These are phyloP conservation scores for Chaetomium sp. DNA, from an alignment of 2,329 filamentous ascomycete genomes.

Conservation along the genomic window DNA sequence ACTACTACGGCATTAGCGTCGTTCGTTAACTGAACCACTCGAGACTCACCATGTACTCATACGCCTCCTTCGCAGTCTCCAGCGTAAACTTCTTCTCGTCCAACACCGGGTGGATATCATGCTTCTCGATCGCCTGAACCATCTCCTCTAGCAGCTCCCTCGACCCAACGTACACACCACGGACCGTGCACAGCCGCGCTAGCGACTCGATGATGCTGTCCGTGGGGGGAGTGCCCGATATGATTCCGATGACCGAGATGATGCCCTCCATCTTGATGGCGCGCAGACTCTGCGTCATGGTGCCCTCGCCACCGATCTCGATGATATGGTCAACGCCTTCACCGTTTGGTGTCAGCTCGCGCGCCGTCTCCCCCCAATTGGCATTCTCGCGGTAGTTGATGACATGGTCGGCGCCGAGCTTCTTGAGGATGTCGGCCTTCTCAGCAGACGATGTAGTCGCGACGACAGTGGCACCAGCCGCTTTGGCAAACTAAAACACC, in stretches of 20 bases:
- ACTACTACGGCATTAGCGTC: constrained; percentile 35
- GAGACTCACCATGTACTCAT: constrained; percentile 53
- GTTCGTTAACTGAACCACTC: background rate
- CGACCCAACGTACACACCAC: constrained; percentile 48
- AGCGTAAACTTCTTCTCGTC: constrained; percentile 44
- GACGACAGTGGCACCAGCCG: constrained; percentile 58
- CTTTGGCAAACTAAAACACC: constrained; percentile 43
- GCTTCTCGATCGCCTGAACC: constrained; percentile 46
- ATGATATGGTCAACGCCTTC: constrained; percentile 56
- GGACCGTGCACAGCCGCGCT: constrained; percentile 42
- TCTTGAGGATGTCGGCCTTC: constrained; percentile 54
- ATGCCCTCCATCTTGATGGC: constrained; percentile 41
- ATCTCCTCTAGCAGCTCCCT: constrained; percentile 48
- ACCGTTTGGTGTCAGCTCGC: constrained; percentile 49
- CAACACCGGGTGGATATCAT: constrained; percentile 47
- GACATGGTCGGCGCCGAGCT: constrained; percentile 57
- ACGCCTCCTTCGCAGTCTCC: constrained; percentile 48
- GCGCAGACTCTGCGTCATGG: constrained; percentile 47
- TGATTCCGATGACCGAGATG: constrained; percentile 47
- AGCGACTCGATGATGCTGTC: constrained; percentile 56
- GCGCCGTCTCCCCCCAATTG: constrained; percentile 58
- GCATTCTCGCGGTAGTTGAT: constrained; percentile 57
- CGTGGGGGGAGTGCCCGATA: constrained; percentile 49
- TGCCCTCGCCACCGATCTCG: constrained; percentile 58
- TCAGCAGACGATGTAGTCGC: constrained; percentile 56